Base-by-base conservation (phyloP, 73 alveolate genomes). In the Breviolum minutum region DNA sequence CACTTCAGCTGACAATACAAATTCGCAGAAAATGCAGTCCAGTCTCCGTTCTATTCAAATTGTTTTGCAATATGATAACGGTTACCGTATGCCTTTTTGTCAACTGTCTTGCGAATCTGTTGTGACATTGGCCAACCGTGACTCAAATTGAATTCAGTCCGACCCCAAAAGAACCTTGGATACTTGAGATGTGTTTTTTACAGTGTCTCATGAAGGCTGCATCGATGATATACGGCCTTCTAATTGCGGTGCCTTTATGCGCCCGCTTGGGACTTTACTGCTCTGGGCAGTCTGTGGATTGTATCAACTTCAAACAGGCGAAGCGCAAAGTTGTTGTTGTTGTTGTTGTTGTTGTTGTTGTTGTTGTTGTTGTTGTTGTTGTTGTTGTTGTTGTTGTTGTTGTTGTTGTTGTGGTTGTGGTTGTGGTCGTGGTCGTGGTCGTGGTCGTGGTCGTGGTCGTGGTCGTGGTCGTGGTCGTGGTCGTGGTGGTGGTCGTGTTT, bases 271-370 rank as follows among this genome's bases (percentile, higher is more conserved):
- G 91, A 60, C 88, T 92, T 68, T 92, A 92, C 74, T 92, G 88
- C 69, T 92, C 98, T 5, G 98, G 98, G 60, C 98, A 77, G 98
- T 91, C 88, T 63, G 97, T 91, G 63, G 97, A 73, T 60, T 40
- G 89, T 79, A 91, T 91, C 80, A 73, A 91, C 89, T 91, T 91
- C 89, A 73, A 74, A 79, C 97, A 91, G 89, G 97, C 60, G 29
- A 16, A 29, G 8, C 17, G 27, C 48, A 77, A 27, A 9, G 86
- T 30, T 20, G 54, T 40, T 40, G 54, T 40, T 40, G 54, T 40
- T 40, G 54, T 40, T 40, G 54, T 40, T 40, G 54, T 40, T 40
- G 54, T 40, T 40, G 54, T 40, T 40, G 54, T 40, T 40, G 54
- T 40, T 40, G 54, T 40, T 40, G 54, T 40, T 40, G 54, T 40